Evolutionary conservation across 768 basidiomycete species (phyloP), one percentile per base, ranked within the genome.

Genomic region (Suillus lakei): DNA sequence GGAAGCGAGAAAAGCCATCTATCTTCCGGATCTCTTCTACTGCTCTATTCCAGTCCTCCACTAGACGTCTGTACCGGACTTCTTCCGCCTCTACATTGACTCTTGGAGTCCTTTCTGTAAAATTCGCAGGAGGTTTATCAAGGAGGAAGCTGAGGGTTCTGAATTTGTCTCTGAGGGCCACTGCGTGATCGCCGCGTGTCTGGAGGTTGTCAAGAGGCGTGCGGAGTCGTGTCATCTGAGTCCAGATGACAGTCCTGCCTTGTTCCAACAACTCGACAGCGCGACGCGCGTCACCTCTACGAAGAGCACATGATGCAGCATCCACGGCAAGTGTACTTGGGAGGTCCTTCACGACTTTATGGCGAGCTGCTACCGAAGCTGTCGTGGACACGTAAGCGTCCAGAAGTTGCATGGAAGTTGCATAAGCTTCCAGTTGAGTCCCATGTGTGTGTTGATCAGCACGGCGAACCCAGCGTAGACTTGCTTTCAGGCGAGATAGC

Each of bases 161-260:
- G n/a, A n/a, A n/a, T n/a, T n/a, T n/a, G n/a, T n/a, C n/a, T n/a
- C n/a, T n/a, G n/a, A n/a, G n/a, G n/a, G n/a, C n/a, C n/a, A n/a
- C n/a, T n/a, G n/a, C n/a, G n/a, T n/a, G n/a, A n/a, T n/a, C n/a
- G n/a, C n/a, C n/a, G n/a, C n/a, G n/a, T n/a, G n/a, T n/a, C n/a
- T n/a, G n/a, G n/a, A n/a, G n/a, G n/a, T n/a, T n/a, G n/a, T n/a
- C n/a, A n/a, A n/a, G n/a, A n/a, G n/a, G n/a, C n/a, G n/a, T n/a
- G n/a, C n/a, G n/a, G n/a, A n/a, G n/a, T 30, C 71, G 66, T 32
- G 69, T 59, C 12, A 76, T 46, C 59, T 77, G 74, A 32, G 67
- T 69, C 74, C 76, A 77, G 5, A 75, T 68, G n/a, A n/a, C n/a
- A n/a, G n/a, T n/a, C n/a, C n/a, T n/a, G n/a, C n/a, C n/a, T n/a